Base-by-base conservation (phyloP, 805 yeast species). In the Monosporozyma yasuniensis region DNA sequence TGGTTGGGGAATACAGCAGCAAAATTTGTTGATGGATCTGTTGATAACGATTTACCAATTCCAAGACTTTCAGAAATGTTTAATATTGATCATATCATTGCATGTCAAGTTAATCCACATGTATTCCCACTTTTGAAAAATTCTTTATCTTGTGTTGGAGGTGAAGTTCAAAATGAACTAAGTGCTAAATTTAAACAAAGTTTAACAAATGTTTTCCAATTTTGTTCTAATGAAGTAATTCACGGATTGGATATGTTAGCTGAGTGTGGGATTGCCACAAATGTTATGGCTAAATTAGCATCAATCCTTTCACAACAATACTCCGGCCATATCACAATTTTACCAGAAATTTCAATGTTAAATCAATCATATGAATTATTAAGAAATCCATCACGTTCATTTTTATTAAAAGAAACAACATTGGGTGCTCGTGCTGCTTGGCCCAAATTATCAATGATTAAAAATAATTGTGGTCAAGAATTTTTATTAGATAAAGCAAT, bases 41-140 rank as follows among this genome's bases (percentile, higher is more conserved):
- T 93, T 7, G 95, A 91, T 61, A 87, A 87, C 54, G 99, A 93
- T 65, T 70, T 93, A 47, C 99, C 99, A 3, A 83, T 89, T 25
- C 76, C 95, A 1, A 76, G 97, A 56, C 72, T 93, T 21, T 84
- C 95, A 19, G 99, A 93, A 63, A 89, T 93, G 96, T 93, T 93
- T 66, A 91, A 93, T 61, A 96, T 93, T 28, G 96, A 93, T 64
- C 96, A 93, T 65, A 90, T 93, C 54, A 89, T 93, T 57, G 99
- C 97, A 0, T 91, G 96, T 44, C 99, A 93, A 65, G 99, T 93
- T 1, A 93, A 93, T 61, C 95, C 97, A 0, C 99, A 93, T 64
- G 95, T 93, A 14, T 87, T 86, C 2, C 99, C 99, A 0, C 76
- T 91, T 47, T 72, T 93, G 57, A 81, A 81, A 56, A 52, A 81